phyloP scores from a whole-genome alignment of 805 yeast genomes.

The Vanderwaltozyma tropicalis region DNA sequence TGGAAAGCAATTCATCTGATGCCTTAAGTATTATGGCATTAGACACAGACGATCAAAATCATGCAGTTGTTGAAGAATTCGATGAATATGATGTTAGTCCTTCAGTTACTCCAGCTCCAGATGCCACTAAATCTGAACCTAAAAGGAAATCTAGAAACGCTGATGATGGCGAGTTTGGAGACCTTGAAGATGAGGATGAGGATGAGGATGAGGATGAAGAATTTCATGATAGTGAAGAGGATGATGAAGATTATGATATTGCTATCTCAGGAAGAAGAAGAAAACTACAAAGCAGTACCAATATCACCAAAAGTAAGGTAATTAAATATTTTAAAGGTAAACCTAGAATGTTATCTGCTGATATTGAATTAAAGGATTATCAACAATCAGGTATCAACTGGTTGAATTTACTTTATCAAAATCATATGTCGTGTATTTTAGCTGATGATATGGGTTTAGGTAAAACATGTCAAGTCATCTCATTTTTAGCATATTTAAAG shows the following conservation, averaged over 20 bases:
- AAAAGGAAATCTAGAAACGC: constrained; percentile 2
- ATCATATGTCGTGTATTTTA: constrained; percentile 76
- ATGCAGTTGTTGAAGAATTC: constrained; percentile 22
- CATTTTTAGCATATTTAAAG: constrained; percentile 79
- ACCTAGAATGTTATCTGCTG: constrained; percentile 57
- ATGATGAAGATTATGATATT: constrained; percentile 10
- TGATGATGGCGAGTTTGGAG: constrained; percentile 13
- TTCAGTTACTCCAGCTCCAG: constrained; percentile 4
- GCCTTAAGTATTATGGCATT: constrained; percentile 22
- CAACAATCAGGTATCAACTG: constrained; percentile 97
- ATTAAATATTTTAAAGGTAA: constrained; percentile 50
- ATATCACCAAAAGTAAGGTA: constrained; percentile 8
- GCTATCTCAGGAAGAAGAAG: constrained; percentile 13
- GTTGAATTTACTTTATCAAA: constrained; percentile 70
- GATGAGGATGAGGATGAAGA: constrained; percentile 22
- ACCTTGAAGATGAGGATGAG: constrained; percentile 22
- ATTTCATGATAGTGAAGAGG: constrained; percentile 16
- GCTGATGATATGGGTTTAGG: constrained; percentile 99
- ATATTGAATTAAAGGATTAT: constrained; percentile 66
- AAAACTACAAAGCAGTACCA: constrained; percentile 12
- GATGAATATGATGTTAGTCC: constrained; percentile 22
- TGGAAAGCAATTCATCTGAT: constrained; percentile 45
- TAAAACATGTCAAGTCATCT: constrained; percentile 90
- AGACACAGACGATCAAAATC: constrained; percentile 25
- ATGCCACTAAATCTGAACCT: neutral